Base-by-base conservation (phyloP, 139 green algal species). In the Zygnema circumcarinatum region DNA sequence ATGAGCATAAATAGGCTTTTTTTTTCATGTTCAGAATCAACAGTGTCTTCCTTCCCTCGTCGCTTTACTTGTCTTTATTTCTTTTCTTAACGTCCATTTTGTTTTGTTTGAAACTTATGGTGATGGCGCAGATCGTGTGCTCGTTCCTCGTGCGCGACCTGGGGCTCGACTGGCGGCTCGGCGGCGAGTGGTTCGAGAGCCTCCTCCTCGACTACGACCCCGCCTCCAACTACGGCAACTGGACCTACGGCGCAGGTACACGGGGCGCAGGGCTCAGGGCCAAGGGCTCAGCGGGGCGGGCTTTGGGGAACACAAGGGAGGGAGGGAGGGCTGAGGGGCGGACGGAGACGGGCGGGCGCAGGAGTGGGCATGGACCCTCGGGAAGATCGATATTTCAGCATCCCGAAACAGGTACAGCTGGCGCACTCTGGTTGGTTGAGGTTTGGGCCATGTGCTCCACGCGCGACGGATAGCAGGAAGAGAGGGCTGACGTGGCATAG, bases 171-270 rank as follows among this genome's bases (percentile, higher is more conserved):
- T 99, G 97, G 97, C 90, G 97, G 22, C 74, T 91, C 62, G 96
- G 96, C 1, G 96, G 92, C 0, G 94, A 97, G 82, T 95, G 90
- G 86, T 98, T 98, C 89, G 96, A 98, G 90, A 86, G 81, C n/a
- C 74, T 92, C 38, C 94, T 99, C 81, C 86, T 98, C 3, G 96
- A 99, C 92, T 96, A 99, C 80, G 96, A 98, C 83, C 54, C 73
- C 1, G 31, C 39, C 3, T 89, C 90, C 83, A 98, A 98, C 90
- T 98, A 95, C 92, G 96, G 96, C 81, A 98, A 98, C 94, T 98
- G 96, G 96, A 92, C 84, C 31, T 92, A 90, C 36, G 85, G 88
- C 42, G 88, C 87, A 36, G 86, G 84, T 88, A 81, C 2, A 83
- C 29, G 1, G n/a, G n/a, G n/a, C n/a, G n/a, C n/a, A n/a, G n/a